A percentile compares a stretch with the other conserved stretches of the same genome.
phyloP scores from a whole-genome alignment of 306 rosid genomes.

The Morella rubra region DNA sequence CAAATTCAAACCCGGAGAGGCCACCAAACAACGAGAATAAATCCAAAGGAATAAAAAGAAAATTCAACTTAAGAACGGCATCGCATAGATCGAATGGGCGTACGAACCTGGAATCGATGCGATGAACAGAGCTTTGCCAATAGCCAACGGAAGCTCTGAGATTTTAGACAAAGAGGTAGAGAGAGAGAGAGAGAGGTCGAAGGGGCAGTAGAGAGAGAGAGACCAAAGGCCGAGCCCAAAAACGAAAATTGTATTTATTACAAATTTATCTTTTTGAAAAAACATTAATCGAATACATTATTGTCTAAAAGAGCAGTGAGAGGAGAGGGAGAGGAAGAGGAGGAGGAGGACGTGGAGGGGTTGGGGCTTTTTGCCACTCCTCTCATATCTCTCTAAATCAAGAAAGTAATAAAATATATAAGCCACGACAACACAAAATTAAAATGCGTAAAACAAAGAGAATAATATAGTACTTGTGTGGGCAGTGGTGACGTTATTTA shows the following conservation, averaged over 20 bases:
- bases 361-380: too few species aligned
- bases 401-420: too few species aligned
- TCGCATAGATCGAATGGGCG: constrained; percentile 56
- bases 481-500: background rate
- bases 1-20: constrained; percentile 45
- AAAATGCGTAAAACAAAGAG: too few species aligned
- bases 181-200: constrained; percentile 43
- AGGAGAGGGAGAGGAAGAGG: too few species aligned
- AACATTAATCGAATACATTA: background rate
- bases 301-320: too few species aligned
- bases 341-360: too few species aligned
- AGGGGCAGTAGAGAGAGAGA: constrained; percentile 30
- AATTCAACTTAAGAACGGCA: constrained; percentile 18
- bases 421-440: too few species aligned
- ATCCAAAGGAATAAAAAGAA: constrained; percentile 1
- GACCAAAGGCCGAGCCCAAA: constrained; percentile 55
- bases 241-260: constrained; percentile 34
- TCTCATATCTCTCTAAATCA: too few species aligned
- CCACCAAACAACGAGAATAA: constrained; percentile 1
- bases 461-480: background rate
- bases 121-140: constrained; percentile 49
- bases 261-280: background rate
- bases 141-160: constrained; percentile 60
- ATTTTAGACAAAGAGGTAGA: constrained; percentile 55
- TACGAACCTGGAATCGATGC: constrained; percentile 69